Base-by-base conservation (phyloP, 495 filamentous ascomycete genomes). In the Bombardia bombarda region DNA sequence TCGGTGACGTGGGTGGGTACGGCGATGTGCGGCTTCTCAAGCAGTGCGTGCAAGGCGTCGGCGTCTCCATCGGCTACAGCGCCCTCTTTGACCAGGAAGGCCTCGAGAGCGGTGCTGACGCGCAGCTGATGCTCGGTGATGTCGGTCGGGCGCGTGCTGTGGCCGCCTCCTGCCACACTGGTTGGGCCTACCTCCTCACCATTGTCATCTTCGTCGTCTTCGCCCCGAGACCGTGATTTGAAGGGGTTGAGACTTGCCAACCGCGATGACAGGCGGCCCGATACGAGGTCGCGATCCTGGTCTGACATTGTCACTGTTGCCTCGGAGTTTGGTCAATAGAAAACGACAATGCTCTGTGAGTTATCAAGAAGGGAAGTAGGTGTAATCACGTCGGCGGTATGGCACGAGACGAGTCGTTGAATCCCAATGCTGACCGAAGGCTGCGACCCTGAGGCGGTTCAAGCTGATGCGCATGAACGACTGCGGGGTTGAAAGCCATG, bases 91-190 rank as follows among this genome's bases (percentile, higher is more conserved):
- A 55, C 52, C 0, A 78, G 58, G 35, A 68, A 72, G 6, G 62
- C 61, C 32, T 61, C 61, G 13, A 78, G 53, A 0, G 66, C 68
- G 39, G 61, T 56, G 56, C 70, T 74, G 18, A 77, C 67, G 25
- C 66, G 51, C 17, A 76, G 56, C 23, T 66, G 56, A 23, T 57
- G 58, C 32, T 67, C 67, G 4, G 63, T 60, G 30, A 65, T 53
- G 31, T 56, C 50, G 8, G 63, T 61, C 32, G 55, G 52, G 5
- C 63, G 57, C 0, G 65, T 52, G 32, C 56, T 58, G 49, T 70
- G 70, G 33, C 73, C 74, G 24, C 72, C 71, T 12, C 72, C 72
- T 1, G 69, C 73, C 3, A 74, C 63, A 10, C 64, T 67, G 18
- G 42, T 38, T 3, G 52, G 37, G 32, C 68, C 70, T 22, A 73